Base-by-base conservation (phyloP, 2,329 filamentous ascomycete genomes). In the Zopfia rhizophila region DNA sequence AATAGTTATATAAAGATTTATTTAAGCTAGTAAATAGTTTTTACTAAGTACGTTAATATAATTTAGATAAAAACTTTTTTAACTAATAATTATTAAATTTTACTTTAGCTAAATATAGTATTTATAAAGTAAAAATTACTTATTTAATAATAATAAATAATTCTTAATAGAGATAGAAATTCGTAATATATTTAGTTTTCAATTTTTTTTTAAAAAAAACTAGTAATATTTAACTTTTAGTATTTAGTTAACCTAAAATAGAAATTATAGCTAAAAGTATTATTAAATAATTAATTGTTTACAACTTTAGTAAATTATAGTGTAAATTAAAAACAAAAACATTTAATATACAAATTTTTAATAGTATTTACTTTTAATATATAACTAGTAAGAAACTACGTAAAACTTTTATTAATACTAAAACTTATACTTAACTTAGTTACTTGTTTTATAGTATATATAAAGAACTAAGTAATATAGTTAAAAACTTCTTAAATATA, bases 11-110 rank as follows among this genome's bases (percentile, higher is more conserved):
- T 91, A 96, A 79, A 91, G 91, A 58, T 74, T 96, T 61, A 96
- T 96, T 72, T 96, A 96, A 61, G 91, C 91, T 32, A 91, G 91
- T 46, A 95, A 95, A 81, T 91, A 96, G 73, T n/a, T n/a, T n/a
- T 86, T 96, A 2, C 91, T 96, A 74, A 91, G 96, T 62, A 91
- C 91, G 86, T 83, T 56, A 14, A 6, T 3, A 7, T 8, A 8
- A 27, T 30, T n/a, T n/a, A n/a, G n/a, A n/a, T n/a, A n/a, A n/a
- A n/a, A 12, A 3, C 28, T n/a, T n/a, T 3, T 7, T 7, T 7
- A 10, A n/a, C 28, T 30, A 13, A 30, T 16, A 6, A n/a, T n/a
- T n/a, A n/a, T n/a, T n/a, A n/a, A 8, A 30, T 30, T 13, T 3
- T 13, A 30, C 8, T 14, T n/a, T 30, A 16, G 18, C 7, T 13